Evolutionary conservation across 1,284 basidiomycete species (phyloP), one percentile per base, ranked within the genome.

Genomic region (Rhodotorula sp.): DNA sequence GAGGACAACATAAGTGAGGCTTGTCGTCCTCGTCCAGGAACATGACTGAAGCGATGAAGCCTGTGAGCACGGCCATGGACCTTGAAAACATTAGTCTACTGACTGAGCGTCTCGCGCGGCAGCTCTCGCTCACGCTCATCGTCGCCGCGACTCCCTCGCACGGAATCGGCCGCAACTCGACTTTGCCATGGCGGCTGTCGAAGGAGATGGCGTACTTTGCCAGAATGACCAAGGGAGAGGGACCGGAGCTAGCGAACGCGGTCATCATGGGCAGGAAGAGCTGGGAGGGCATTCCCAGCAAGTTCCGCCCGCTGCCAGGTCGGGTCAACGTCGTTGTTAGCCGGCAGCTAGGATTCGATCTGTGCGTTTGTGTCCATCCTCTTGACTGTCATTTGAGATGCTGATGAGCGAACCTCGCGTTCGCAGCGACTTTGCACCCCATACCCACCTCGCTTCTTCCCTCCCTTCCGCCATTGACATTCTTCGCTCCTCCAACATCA

Each of bases 231-330:
- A 85, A 86, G 4, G 81, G 79, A 57, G 86, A 89, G 53, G 51
- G 22, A 51, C 46, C 36, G 70, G 68, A 84, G 82, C 20, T 17
- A 6, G 79, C 77, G 67, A 99, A 99, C 80, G 88, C 87, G 2
- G 89, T 98, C 48, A 83, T 99, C 68, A 99, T 99, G 96, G 96
- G 96, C 10, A 85, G 94, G 59, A 94, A 92, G 78, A 97, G 94
- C 27, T 99, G 96, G 96, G 92, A 96, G 80, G 92, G 91, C 79
- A 99, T 99, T 69, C 95, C 96, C n/a, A 76, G 79, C 11, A 91
- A 88, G 79, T 92, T 91, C 81, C 86, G 91, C 71, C 96, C 96
- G 4, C 84, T 99, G 34, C 83, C 85, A 54, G 86, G 85, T 44
- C 84, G 96, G 51, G 74, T 86, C 70, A 99, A 99, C 79, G 80